Base-by-base conservation (phyloP, 176 grass and related monocot species). In the Puccinellia tenuiflora region DNA sequence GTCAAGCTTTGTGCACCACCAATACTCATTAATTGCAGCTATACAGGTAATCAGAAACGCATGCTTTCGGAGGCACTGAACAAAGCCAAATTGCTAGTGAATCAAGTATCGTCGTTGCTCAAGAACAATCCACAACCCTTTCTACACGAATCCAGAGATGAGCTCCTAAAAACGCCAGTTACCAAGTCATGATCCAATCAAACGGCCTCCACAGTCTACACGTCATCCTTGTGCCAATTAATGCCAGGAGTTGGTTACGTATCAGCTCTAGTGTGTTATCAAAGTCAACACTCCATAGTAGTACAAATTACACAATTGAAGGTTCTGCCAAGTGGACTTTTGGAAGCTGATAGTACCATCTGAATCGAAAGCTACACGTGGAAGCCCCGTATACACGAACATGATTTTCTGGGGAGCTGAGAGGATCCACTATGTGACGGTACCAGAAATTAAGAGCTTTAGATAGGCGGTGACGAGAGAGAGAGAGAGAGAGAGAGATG, bases 341-440 rank as follows among this genome's bases (percentile, higher is more conserved):
- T 75, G 68, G 40, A 24, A 65, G 65, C 66, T 25, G 24, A 55
- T n/a, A 28, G 14, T 47, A 50, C 28, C 61, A 42, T 66, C 79
- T 8, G 37, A 57, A 74, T 24, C 37, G 18, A 28, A 50, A 55
- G 13, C 60, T 33, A 78, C 20, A 76, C n/a, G 42, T 24, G 3
- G 7, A 54, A 73, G 54, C 64, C 73, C 7, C 4, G 21, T 9
- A 52, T 13, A 42, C 7, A 53, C 1, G 42, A 43, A 43, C 38
- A 3, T 28, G 7, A 70, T 60, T 60, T 60, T 60, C 26, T 11
- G 1, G 7, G 11, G 9, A 75, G 81, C 51, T 6, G 59, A 43
- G 54, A 90, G 83, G 78, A 89, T 85, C 83, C 77, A 28, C 8
- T 48, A 2, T 30, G 26, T 31, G 62, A 67, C 45, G 9, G 16